Percentiles rank a stretch among this genome's conserved stretches.
These are phyloP conservation scores for Petunia hybrid DNA, from an alignment of 305 asterid species.

Conservation along the genomic window DNA sequence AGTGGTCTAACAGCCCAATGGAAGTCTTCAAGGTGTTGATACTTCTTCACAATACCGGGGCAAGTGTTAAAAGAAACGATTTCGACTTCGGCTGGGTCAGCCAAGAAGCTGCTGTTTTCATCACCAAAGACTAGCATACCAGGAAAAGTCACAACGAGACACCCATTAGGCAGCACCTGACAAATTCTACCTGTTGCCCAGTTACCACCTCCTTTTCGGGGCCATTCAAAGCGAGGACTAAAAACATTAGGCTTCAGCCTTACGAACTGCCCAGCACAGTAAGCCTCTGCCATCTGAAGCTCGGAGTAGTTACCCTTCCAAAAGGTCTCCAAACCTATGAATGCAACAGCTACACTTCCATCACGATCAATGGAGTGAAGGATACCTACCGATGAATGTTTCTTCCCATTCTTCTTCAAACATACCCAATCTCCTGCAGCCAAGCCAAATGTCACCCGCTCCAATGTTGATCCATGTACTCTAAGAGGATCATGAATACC, in stretches of 20 bases:
- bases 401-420: constrained; percentile 67
- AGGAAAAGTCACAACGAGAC: constrained; percentile 75
- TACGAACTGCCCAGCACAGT: constrained; percentile 74
- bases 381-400: constrained; percentile 79
- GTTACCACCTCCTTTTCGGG: constrained; percentile 64
- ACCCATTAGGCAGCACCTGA: constrained; percentile 80
- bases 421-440: constrained; percentile 94
- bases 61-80: constrained; percentile 67
- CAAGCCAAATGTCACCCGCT: constrained; percentile 82
- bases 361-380: constrained; percentile 71
- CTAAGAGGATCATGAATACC: constrained; percentile 81
- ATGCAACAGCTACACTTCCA: constrained; percentile 72
- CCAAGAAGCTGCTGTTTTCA: constrained; percentile 56
- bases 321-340: constrained; percentile 74
- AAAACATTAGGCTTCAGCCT: constrained; percentile 61
- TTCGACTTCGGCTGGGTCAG: constrained; percentile 88
- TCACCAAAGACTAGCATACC: constrained; percentile 59
- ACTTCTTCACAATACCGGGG: constrained; percentile 68
- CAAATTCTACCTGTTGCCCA: constrained; percentile 74
- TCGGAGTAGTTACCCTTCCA: constrained; percentile 79
- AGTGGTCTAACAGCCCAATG: constrained; percentile 95
- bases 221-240: constrained; percentile 87
- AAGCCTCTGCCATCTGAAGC: constrained; percentile 86
- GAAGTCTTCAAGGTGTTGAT: constrained; percentile 89
- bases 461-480: constrained; percentile 69